These are phyloP conservation scores for Neocatenulostroma microsporum DNA, from an alignment of 2,329 filamentous ascomycete genomes.

Conservation along the genomic window DNA sequence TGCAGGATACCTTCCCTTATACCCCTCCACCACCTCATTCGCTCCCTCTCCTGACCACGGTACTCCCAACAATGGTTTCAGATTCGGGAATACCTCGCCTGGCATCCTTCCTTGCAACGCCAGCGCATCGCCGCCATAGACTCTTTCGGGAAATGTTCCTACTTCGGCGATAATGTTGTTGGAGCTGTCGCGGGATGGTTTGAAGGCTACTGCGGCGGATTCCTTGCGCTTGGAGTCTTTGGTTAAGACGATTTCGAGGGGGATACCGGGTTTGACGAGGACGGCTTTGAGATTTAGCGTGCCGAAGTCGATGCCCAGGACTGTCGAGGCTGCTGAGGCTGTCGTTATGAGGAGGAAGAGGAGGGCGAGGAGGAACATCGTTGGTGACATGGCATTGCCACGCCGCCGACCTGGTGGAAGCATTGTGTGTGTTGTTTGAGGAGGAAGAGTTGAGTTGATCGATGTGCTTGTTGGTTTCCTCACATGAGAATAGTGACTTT, in stretches of 20 bases:
- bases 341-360: constrained; percentile 50
- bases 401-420: constrained; percentile 20
- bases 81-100: constrained; percentile 85
- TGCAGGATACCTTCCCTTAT: constrained; percentile 68
- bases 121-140: constrained; percentile 86
- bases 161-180: constrained; percentile 46
- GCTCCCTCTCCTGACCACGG: constrained; percentile 35
- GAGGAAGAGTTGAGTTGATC: neutral
- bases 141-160: constrained; percentile 66
- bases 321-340: constrained; percentile 61
- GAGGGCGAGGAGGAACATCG: constrained; percentile 25
- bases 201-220: constrained; percentile 82
- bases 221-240: constrained; percentile 98
- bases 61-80: constrained; percentile 85
- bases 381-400: constrained; percentile 16
- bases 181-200: constrained; percentile 59
- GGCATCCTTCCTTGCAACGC: constrained; percentile 82
- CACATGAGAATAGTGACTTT: neutral
- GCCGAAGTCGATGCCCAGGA: constrained; percentile 87
- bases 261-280: constrained; percentile 91
- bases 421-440: constrained; percentile 14
- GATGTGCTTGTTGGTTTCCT: neutral
- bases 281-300: constrained; percentile 96
- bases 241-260: constrained; percentile 93
- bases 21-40: constrained; percentile 58